These are phyloP conservation scores for Porcisia deanei DNA, from an alignment of 208 protist species.

Conservation along the genomic window DNA sequence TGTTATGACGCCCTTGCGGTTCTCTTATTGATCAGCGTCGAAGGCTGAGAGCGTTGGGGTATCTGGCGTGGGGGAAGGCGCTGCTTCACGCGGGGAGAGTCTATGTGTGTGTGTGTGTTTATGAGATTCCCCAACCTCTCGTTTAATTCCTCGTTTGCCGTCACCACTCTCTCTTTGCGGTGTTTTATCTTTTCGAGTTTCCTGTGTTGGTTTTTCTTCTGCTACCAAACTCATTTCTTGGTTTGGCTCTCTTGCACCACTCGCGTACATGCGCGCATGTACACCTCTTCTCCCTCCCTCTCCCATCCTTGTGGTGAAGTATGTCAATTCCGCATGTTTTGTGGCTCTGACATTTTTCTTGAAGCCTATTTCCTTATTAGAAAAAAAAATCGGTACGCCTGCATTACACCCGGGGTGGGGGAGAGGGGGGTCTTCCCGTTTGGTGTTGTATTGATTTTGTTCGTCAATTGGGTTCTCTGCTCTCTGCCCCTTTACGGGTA, in stretches of 20 bases:
- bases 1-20: background rate
- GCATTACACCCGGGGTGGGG: no score
- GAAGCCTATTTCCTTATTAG: no score
- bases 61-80: background rate
- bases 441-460: no score
- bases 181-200: conserved; percentile 10
- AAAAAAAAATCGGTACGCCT: no score
- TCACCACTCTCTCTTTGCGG: background rate
- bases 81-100: background rate
- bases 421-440: no score
- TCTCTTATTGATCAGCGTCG: background rate
- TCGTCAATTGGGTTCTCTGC: no score
- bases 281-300: background rate
- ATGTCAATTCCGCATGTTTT: background rate
- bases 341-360: no score
- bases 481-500: background rate
- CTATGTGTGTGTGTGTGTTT: background rate
- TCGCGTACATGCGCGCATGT: background rate
- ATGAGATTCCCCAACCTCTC: background rate
- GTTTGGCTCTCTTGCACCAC: background rate
- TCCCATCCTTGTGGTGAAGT: background rate
- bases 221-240: background rate
- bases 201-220: background rate
- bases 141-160: background rate
- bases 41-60: background rate